Evolutionary conservation across 75 land plant species (phyloP).

Genomic region (Picea glauca): DNA sequence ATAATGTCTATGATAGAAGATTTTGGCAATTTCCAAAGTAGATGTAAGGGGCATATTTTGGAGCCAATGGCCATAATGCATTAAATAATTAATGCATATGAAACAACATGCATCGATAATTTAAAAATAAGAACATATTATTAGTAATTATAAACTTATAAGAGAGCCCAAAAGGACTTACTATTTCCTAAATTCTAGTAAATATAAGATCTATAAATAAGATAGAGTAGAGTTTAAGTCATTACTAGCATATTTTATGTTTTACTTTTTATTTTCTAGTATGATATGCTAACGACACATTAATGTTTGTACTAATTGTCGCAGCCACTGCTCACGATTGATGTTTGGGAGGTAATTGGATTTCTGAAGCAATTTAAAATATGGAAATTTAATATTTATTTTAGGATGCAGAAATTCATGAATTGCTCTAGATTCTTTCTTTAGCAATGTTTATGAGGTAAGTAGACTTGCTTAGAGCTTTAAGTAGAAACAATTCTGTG

Average conservation of each 20-base stretch:
- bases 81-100: too few species aligned
- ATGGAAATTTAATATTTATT: too few species aligned
- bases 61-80: neutral
- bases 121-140: neutral
- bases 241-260: too few species aligned
- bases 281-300: neutral
- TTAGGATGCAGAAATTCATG: neutral
- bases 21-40: neutral
- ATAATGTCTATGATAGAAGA: neutral
- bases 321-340: conserved; percentile 91
- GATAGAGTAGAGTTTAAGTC: neutral
- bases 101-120: too few species aligned
- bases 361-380: neutral
- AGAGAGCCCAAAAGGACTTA: neutral
- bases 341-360: conserved; percentile 89
- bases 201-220: neutral
- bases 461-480: neutral
- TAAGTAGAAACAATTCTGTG: neutral
- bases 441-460: neutral
- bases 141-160: neutral
- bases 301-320: conserved; percentile 11
- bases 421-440: neutral
- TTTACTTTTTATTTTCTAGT: neutral
- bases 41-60: neutral
- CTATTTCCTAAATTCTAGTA: neutral